These are phyloP conservation scores for Phytophthora citrophthora DNA, from an alignment of 352 stramenopile genomes.

Conservation along the genomic window DNA sequence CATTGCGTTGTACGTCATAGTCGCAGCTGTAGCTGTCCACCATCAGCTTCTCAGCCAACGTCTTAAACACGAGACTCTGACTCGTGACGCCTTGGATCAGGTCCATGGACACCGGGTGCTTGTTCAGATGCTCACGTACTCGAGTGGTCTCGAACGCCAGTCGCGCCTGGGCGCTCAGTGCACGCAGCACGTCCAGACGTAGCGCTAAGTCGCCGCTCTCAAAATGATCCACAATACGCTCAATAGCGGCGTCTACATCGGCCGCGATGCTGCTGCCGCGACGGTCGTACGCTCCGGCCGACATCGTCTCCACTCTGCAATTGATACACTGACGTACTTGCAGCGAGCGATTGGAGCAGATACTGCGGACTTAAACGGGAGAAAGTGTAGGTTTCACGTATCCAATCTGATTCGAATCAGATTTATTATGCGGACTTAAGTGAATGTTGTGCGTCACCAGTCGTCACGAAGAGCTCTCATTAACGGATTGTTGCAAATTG, in stretches of 20 bases:
- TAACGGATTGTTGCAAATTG: conserved; percentile 19
- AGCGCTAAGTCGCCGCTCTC: conserved; percentile 72
- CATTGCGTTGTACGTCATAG: conserved; percentile 69
- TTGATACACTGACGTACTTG: conserved; percentile 30
- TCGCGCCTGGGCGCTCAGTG: conserved; percentile 59
- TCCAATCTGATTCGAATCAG: neutral
- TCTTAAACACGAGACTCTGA: conserved; percentile 53
- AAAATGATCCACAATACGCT: conserved; percentile 77
- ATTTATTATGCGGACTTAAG: conserved; percentile 14
- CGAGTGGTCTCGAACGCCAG: conserved; percentile 75
- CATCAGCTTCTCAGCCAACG: conserved; percentile 42
- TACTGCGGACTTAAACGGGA: conserved; percentile 12
- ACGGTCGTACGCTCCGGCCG: conserved; percentile 46
- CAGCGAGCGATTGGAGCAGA: conserved; percentile 16
- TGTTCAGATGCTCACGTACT: conserved; percentile 57
- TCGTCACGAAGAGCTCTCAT: conserved; percentile 14
- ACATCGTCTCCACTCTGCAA: conserved; percentile 19
- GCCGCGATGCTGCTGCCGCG: conserved; percentile 66
- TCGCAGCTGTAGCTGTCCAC: conserved; percentile 69
- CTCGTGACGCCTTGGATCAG: conserved; percentile 60
- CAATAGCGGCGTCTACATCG: conserved; percentile 69
- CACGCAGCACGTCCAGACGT: conserved; percentile 71
- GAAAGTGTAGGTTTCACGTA: conserved; percentile 2
- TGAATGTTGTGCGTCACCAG: conserved; percentile 12
- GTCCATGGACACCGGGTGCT: conserved; percentile 71